Base-by-base conservation (phyloP, 2,329 filamentous ascomycete species). In the Fusarium sp. region DNA sequence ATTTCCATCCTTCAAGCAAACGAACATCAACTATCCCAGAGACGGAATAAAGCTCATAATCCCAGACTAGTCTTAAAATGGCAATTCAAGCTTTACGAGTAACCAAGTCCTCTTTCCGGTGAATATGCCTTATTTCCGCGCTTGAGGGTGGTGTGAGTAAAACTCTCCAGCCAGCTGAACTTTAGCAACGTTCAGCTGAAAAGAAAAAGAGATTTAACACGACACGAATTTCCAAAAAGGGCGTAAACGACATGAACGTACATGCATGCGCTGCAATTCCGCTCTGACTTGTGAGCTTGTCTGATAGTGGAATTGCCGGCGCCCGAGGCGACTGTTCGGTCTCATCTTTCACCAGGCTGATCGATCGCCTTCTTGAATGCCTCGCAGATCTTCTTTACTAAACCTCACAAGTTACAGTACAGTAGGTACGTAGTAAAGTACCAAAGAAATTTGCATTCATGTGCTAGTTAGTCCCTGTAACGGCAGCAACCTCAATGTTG, bases 151-250 rank as follows among this genome's bases (percentile, higher is more conserved):
- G 48, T 56, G 20, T 51, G 39, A 48, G 49, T 52, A 36, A 48
- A 15, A 47, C 37, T 20, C 29, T 13, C 20, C 29, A 31, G 25
- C 21, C 40, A 66, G 48, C 63, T 67, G 45, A 61, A 60, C 58
- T 29, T 63, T 53, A 62, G 45, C 25, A 39, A 29, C 20, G 9
- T 21, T 20, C 58, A 71, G 68, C 69, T 71, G 66, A 68, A 65
- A 59, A 60, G 11, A 45, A 47, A 45, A 23, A 17, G 21, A 18
- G 21, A 37, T 41, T 47, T 21, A 20, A 20, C 14, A 41, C 11
- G 6, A 70, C 53, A 71, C 69, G 69, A 56, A 50, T 70, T 70
- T 35, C 69, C 69, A 27, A 45, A 72, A 66, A 20, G 33, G 60
- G 53, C 33, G 27, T 37, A 20, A 20, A 35, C 39, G 51, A 20